Evolutionary conservation across 225 moss, liverwort and hornwort species (phyloP).

Genomic region (Pseudisothecium myosuroides): DNA sequence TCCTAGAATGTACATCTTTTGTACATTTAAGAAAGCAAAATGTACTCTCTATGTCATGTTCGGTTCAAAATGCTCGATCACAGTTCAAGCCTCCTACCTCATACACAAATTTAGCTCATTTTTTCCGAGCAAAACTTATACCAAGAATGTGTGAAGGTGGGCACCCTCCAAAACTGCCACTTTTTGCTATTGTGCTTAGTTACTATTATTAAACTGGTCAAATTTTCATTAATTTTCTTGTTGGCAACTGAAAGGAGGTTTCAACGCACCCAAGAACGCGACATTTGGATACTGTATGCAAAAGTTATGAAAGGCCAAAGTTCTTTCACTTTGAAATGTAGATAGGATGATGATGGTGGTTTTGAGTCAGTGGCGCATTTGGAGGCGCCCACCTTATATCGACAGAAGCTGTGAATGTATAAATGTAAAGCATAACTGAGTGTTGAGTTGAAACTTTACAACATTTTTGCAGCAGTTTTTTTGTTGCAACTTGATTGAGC

Average conservation of each 20-base stretch:
- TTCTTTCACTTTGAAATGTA: too few species aligned
- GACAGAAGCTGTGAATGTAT: background rate
- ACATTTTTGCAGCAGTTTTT: background rate
- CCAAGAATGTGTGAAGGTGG: background rate
- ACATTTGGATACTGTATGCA: background rate
- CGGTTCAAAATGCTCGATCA: too few species aligned
- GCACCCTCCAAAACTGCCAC: fast-evolving
- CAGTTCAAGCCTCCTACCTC: too few species aligned
- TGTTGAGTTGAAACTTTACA: background rate
- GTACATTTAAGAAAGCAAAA: too few species aligned
- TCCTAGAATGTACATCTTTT: too few species aligned
- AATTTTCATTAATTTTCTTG: background rate
- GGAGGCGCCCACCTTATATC: background rate
- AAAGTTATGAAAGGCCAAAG: background rate
- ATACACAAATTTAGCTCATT: background rate
- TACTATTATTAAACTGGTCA: background rate
- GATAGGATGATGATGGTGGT: too few species aligned
- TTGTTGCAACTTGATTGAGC: background rate
- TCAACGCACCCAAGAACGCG: fast-evolving
- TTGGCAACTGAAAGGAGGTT: background rate
- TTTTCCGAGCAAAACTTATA: background rate
- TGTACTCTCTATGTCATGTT: too few species aligned
- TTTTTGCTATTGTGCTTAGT: background rate
- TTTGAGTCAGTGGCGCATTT: background rate
- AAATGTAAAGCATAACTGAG: background rate